These are phyloP conservation scores for Ampelomyces quisqualis DNA, from an alignment of 2,329 filamentous ascomycete species.

Conservation along the genomic window DNA sequence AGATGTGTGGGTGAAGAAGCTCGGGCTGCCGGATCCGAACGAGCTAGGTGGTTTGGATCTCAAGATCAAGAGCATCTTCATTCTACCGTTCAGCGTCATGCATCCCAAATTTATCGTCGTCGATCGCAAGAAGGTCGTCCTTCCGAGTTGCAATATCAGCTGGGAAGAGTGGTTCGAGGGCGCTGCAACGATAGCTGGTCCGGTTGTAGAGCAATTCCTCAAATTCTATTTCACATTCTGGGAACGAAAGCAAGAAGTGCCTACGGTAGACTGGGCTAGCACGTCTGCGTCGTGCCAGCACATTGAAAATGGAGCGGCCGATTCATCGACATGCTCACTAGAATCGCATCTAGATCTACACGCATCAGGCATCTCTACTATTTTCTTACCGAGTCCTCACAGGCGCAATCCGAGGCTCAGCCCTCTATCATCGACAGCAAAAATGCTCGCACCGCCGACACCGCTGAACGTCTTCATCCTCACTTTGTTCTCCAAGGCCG, in stretches of 20 bases:
- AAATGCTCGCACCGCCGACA: conserved; percentile 62
- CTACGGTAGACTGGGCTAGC: conserved; percentile 2
- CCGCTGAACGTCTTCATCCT: conserved; percentile 68
- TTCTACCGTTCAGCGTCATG: conserved; percentile 80
- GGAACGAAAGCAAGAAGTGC: conserved; percentile 45
- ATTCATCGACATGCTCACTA: conserved; percentile 3
- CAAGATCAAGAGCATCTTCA: conserved; percentile 74
- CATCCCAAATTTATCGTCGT: conserved; percentile 81
- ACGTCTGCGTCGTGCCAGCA: not conserved
- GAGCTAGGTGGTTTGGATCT: conserved; percentile 64
- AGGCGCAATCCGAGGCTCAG: conserved; percentile 67
- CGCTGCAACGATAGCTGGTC: conserved; percentile 66
- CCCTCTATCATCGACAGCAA: conserved; percentile 35
- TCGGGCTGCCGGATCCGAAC: conserved; percentile 63
- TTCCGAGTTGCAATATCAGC: conserved; percentile 81
- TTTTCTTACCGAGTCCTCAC: conserved; percentile 74
- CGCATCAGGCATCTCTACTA: conserved; percentile 49
- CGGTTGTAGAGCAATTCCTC: conserved; percentile 62
- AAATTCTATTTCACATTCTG: conserved; percentile 71
- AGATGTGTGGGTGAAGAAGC: conserved; percentile 58
- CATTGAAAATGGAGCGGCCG: not conserved
- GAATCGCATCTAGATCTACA: conserved; percentile 7
- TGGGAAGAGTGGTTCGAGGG: conserved; percentile 89
- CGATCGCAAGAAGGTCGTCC: conserved; percentile 64
- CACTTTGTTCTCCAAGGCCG: conserved; percentile 60